phyloP scores from a whole-genome alignment of 2,329 filamentous ascomycete genomes.

The Nigrospora osmanthi region DNA sequence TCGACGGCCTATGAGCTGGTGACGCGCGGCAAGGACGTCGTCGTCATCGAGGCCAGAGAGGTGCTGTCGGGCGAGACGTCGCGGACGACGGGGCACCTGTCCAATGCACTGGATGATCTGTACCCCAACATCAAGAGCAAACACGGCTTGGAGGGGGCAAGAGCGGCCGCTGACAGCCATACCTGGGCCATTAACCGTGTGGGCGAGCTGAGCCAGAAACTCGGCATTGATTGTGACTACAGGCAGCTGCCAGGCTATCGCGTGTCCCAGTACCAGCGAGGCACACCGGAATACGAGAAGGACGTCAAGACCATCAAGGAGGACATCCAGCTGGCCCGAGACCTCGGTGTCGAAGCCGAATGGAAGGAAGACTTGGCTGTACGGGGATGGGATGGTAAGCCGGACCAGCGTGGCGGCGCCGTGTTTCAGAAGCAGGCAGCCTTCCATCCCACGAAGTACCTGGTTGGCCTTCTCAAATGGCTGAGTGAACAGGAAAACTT shows the following conservation, averaged over 20 bases:
- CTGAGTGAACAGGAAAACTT: constrained; percentile 44
- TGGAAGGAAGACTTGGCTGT: constrained; percentile 37
- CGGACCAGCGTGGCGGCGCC: constrained; percentile 42
- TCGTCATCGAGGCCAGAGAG: constrained; percentile 46
- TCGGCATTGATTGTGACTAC: constrained; percentile 50
- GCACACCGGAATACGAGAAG: constrained; percentile 30
- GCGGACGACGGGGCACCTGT: constrained; percentile 45
- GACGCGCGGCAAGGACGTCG: constrained; percentile 36
- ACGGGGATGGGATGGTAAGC: constrained; percentile 40
- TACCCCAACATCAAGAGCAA: constrained; percentile 42
- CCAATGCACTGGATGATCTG: constrained; percentile 45
- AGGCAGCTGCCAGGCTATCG: constrained; percentile 39
- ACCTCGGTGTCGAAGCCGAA: constrained; percentile 32
- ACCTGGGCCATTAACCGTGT: constrained; percentile 43
- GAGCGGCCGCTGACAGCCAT: constrained; percentile 43
- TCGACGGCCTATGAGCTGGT: constrained; percentile 46
- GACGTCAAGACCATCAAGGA: constrained; percentile 36
- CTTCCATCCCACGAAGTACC: constrained; percentile 50
- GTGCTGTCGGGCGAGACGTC: constrained; percentile 45
- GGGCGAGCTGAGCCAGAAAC: constrained; percentile 37
- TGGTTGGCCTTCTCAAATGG: constrained; percentile 42
- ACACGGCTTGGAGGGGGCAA: constrained; percentile 40
- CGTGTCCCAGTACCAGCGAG: constrained; percentile 38
- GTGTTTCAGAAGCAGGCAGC: constrained; percentile 40
- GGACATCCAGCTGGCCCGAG: constrained; percentile 34